A percentile compares a stretch with the other conserved stretches of the same genome.
These are phyloP conservation scores for Saturnispora halmiae DNA, from an alignment of 805 yeast genomes.

Conservation along the genomic window DNA sequence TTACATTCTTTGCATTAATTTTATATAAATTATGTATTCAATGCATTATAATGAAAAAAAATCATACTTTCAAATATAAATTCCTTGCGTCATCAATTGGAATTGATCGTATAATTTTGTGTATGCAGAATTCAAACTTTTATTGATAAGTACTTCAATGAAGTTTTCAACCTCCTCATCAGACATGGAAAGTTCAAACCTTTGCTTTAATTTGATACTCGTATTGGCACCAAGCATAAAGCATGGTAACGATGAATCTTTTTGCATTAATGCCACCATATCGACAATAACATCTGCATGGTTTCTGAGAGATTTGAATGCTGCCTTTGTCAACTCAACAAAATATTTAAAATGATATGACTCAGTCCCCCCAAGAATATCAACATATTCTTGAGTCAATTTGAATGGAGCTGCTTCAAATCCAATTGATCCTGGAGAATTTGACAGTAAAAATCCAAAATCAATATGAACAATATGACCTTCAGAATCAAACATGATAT, in stretches of 20 bases:
- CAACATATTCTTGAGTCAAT: conserved; percentile 81
- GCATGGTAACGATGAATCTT: conserved; percentile 84
- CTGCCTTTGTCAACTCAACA: conserved; percentile 53
- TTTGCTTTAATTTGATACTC: conserved; percentile 63
- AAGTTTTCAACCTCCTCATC: conserved; percentile 67
- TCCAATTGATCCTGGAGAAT: conserved; percentile 95
- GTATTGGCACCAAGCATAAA: conserved; percentile 84
- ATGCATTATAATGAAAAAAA: too few species aligned
- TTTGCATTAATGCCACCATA: conserved; percentile 90
- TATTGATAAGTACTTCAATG: conserved; percentile 73
- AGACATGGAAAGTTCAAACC: conserved; percentile 68
- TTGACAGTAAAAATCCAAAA: conserved; percentile 86
- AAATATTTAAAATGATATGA: conserved; percentile 54
- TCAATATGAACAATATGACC: conserved; percentile 95
- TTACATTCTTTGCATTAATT: background rate
- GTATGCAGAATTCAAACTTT: conserved; percentile 79
- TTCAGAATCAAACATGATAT: conserved; percentile 90
- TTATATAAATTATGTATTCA: background rate
- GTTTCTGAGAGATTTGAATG: conserved; percentile 66
- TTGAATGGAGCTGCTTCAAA: conserved; percentile 98
- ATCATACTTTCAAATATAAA: conserved; percentile 61
- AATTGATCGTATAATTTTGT: conserved; percentile 92
- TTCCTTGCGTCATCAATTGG: conserved; percentile 92
- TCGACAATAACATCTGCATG: conserved; percentile 66
- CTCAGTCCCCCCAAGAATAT: conserved; percentile 71